Evolutionary conservation across 2,329 filamentous ascomycete genomes (phyloP).

Genomic region (Alternaria novae-zelandiae): DNA sequence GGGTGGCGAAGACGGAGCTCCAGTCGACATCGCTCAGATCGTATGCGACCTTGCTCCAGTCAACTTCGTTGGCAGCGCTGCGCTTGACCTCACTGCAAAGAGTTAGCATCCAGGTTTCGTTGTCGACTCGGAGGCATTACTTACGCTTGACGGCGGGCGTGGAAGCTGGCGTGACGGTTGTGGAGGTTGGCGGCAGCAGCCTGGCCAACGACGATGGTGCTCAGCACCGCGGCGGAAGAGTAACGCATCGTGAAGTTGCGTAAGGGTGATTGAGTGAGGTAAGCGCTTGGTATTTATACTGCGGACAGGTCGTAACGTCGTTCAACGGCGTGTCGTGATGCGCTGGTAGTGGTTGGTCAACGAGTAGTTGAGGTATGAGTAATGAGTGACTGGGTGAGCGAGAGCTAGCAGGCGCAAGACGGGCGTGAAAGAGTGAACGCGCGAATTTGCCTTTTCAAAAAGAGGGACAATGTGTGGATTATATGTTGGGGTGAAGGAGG

Average conservation of each 20-base stretch:
- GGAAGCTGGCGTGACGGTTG: slow-evolving; percentile 47
- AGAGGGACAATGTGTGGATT: slow-evolving; percentile 32
- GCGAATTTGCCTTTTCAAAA: slow-evolving; percentile 34
- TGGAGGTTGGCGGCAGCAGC: slow-evolving; percentile 40
- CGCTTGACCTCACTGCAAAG: slow-evolving; percentile 40
- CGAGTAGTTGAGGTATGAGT: slow-evolving; percentile 4
- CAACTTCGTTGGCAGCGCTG: slow-evolving; percentile 24
- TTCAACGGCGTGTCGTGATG: slow-evolving; percentile 29
- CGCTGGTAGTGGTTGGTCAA: slow-evolving; percentile 3
- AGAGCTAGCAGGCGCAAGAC: slow-evolving; percentile 24
- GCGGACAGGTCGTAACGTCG: slow-evolving; percentile 31
- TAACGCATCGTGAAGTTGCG: slow-evolving; percentile 40
- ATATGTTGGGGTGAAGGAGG: slow-evolving; percentile 35
- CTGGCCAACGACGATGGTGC: slow-evolving; percentile 46
- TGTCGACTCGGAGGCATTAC: slow-evolving; percentile 10
- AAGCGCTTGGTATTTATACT: slow-evolving; percentile 14
- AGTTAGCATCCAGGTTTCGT: slow-evolving; percentile 11
- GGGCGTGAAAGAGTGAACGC: slow-evolving; percentile 50
- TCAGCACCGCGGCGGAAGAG: slow-evolving; percentile 45
- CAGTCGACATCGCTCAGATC: slow-evolving; percentile 38
- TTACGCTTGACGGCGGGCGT: slow-evolving; percentile 43
- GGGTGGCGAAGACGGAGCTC: slow-evolving; percentile 25
- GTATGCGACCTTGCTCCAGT: slow-evolving; percentile 39
- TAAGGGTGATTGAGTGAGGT: slow-evolving; percentile 7
- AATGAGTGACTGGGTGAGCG: slow-evolving; percentile 40